Conservation (phyloP, 306 rosid species). For the Acacia confusa region DNA sequence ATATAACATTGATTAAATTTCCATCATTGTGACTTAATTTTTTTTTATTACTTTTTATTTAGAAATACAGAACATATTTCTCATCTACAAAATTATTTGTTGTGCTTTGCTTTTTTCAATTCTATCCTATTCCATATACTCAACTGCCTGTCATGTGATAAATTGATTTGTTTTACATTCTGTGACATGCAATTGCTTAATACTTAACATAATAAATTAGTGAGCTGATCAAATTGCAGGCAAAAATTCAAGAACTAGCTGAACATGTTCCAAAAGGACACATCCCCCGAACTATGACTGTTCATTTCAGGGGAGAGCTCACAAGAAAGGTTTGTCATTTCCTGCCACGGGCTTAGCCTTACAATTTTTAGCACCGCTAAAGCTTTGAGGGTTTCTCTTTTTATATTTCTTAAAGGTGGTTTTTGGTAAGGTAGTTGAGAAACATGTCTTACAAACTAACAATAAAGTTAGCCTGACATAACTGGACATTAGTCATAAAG, state of each 20-base stretch:
- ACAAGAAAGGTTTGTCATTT: slow-evolving; percentile 78
- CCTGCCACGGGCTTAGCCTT: slow-evolving; percentile 30
- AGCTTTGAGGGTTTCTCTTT: background rate
- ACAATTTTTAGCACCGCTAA: background rate
- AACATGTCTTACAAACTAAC: slow-evolving; percentile 6
- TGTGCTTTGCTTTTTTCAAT: background rate
- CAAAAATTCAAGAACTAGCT: slow-evolving; percentile 93
- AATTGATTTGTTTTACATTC: slow-evolving; percentile 16
- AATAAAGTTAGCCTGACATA: background rate
- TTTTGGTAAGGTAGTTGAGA: background rate
- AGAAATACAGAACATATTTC: background rate
- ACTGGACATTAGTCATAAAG: slow-evolving; percentile 14
- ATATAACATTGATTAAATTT: background rate
- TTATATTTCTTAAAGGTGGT: background rate
- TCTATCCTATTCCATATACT: background rate
- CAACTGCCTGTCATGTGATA: background rate
- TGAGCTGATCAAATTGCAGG: slow-evolving; percentile 62
- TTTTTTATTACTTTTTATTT: background rate
- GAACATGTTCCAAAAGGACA: slow-evolving; percentile 99
- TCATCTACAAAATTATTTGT: background rate
- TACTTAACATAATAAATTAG: background rate
- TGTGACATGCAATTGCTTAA: slow-evolving; percentile 17
- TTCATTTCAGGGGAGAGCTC: slow-evolving; percentile 96
- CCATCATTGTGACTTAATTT: background rate
- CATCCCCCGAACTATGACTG: slow-evolving; percentile 93